These are phyloP conservation scores for Anethum foeniculum DNA, from an alignment of 140 eudicot species.

Conservation along the genomic window DNA sequence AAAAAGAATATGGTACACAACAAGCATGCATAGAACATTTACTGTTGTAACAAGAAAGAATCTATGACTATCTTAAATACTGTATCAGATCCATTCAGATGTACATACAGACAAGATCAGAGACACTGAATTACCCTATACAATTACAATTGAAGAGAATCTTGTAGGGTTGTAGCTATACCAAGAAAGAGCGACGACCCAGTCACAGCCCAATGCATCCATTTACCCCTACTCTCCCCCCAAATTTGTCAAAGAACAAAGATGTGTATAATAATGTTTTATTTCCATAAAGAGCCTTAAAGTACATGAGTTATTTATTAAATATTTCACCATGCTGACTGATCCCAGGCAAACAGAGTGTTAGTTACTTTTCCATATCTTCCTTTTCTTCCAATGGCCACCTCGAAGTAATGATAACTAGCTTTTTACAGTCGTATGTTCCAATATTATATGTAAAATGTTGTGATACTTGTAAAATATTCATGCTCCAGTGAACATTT, in stretches of 20 bases:
- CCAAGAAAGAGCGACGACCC: background rate
- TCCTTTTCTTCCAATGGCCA: background rate
- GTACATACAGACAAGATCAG: background rate
- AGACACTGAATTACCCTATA: background rate
- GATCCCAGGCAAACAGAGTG: background rate
- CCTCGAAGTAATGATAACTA: background rate
- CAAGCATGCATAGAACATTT: background rate
- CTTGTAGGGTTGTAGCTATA: background rate
- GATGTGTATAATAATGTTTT: background rate
- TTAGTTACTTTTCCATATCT: background rate
- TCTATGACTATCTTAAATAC: background rate
- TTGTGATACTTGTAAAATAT: background rate
- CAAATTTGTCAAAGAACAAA: background rate
- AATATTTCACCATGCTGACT: background rate
- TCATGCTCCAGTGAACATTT: background rate
- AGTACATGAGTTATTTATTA: background rate
- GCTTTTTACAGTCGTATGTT: background rate
- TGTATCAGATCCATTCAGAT: background rate
- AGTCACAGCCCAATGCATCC: background rate
- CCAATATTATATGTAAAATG: background rate
- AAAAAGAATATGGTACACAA: background rate
- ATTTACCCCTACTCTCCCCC: background rate
- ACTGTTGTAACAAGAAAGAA: background rate
- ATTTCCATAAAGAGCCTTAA: background rate
- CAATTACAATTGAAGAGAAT: background rate